phyloP scores from a whole-genome alignment of 1,284 basidiomycete species.

The Malassezia yamatoensis region DNA sequence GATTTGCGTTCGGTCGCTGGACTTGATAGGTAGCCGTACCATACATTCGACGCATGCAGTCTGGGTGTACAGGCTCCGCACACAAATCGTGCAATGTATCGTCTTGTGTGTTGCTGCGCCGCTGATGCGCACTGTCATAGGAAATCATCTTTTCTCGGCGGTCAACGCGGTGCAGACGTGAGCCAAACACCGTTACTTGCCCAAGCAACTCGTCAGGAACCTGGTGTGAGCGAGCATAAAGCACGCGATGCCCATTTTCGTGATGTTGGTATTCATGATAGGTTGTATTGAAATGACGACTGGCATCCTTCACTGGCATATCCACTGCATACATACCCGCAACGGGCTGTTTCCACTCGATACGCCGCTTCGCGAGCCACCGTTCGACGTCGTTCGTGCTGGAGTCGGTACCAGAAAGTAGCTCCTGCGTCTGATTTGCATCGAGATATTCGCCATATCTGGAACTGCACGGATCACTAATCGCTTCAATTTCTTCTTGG shows the following conservation, averaged over 20 bases:
- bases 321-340: neutral
- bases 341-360: slow-evolving; percentile 4
- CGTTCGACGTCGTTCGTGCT: neutral
- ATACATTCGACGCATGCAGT: slow-evolving; percentile 7
- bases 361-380: neutral
- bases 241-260: neutral
- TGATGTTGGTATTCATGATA: slow-evolving; percentile 4
- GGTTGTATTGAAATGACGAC: neutral
- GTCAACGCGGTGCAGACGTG: neutral
- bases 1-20: neutral
- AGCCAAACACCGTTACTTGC: neutral
- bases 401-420: neutral
- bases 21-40: neutral
- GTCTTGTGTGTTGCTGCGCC: too few relatives aligned
- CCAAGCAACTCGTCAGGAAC: neutral
- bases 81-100: neutral
- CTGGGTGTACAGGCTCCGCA: neutral
- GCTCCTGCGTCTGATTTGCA: neutral
- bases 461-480: slow-evolving; percentile 4
- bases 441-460: slow-evolving; percentile 3
- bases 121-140: too few relatives aligned
- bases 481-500: neutral
- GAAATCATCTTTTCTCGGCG: neutral
- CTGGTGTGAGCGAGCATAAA: neutral
- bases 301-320: neutral